Evolutionary conservation across 495 filamentous ascomycete species (phyloP), one percentile per base, ranked within the genome.

Genomic region (Lasiosphaeris hirsuta): DNA sequence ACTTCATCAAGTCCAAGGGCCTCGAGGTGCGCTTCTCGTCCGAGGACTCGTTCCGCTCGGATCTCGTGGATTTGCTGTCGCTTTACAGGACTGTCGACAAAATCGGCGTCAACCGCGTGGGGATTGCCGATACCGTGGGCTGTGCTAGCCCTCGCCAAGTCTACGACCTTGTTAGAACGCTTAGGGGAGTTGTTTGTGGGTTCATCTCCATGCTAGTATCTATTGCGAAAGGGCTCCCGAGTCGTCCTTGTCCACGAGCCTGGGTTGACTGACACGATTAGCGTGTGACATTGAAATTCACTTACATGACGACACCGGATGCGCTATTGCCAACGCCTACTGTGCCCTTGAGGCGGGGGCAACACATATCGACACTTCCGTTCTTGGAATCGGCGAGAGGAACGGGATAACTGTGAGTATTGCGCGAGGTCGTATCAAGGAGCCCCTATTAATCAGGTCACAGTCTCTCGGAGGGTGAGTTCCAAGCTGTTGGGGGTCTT

Each of bases 1-100:
- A 92, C 63, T 95, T 85, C 68, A 84, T 95, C 77, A 94, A 94
- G 80, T 86, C 84, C 67, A 84, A 89, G 73, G 83, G 83, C 56
- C 86, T 90, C 65, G 89, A 93, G 75, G 86, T 93, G 47, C 58
- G 58, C 14, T 60, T 89, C 71, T 88, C 85, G 33, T 80, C 75
- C 52, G 87, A 90, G 71, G 87, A 90, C 72, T 88, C 85, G 9
- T 90, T 90, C 83, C 84, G 86, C 49, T 87, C 84, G 33, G 85
- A 90, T 63, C 76, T 90, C 13, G 85, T 88, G 23, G 86, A 90
- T 65, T 75, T 90, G 13, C 71, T 90, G 50, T 49, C 45, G 7
- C 19, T 49, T 2, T 49, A 49, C 45, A 7, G 78, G 17, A 82
- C 85, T 33, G 86, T 90, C 38, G 84, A 89, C 71, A 83, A 87